Percentiles rank a stretch among this genome's conserved stretches.
phyloP scores from a whole-genome alignment of 768 basidiomycete genomes.

The Boletus rubroflammeus region DNA sequence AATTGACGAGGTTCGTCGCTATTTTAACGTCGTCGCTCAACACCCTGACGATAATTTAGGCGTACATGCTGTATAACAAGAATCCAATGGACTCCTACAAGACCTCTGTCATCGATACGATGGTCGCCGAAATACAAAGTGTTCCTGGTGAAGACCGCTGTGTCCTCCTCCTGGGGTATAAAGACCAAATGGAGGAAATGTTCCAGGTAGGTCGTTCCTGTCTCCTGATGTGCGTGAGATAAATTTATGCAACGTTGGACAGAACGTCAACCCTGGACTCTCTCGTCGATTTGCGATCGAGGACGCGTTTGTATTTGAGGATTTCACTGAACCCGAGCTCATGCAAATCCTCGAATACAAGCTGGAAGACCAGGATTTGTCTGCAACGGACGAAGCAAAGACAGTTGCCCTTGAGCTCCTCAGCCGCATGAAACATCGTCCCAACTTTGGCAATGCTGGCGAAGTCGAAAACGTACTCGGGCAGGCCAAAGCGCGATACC shows the following conservation, averaged over 20 bases:
- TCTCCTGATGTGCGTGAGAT: background rate
- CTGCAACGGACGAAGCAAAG: background rate
- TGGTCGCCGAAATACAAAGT: background rate
- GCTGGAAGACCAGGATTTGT: background rate
- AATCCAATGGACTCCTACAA: background rate
- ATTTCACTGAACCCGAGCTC: background rate
- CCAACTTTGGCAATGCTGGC: background rate
- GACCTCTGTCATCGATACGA: background rate
- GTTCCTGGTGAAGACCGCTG: background rate
- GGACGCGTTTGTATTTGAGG: background rate
- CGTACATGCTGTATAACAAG: background rate
- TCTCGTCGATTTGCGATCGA: background rate
- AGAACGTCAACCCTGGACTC: background rate
- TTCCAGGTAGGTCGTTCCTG: background rate
- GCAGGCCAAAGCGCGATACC: background rate
- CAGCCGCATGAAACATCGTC: background rate
- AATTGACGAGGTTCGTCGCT: background rate
- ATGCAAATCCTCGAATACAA: background rate
- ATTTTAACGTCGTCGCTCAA: background rate
- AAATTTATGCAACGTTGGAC: background rate
- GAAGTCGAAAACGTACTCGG: background rate
- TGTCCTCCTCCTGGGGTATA: background rate
- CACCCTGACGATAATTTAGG: background rate
- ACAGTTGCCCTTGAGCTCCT: background rate
- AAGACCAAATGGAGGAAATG: background rate